Conservation (phyloP, 1,139 yeast genomes). For the Taiozyma sp. region DNA sequence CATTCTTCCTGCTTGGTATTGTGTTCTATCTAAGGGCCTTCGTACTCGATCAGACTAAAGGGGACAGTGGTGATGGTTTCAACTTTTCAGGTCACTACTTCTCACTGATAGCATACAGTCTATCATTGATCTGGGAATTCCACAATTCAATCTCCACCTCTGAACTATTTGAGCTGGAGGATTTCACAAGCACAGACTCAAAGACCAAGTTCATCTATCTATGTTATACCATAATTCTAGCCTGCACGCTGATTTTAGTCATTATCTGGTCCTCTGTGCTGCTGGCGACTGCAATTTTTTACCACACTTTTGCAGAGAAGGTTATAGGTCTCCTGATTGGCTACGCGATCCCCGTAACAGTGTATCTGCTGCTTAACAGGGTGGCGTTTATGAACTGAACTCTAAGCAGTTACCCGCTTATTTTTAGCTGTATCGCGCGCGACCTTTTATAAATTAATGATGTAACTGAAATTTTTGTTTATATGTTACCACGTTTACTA, state of each 20-base stretch:
- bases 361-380: not conserved
- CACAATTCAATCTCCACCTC: not conserved
- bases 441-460: too few species aligned
- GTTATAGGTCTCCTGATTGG: conserved; percentile 12
- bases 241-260: not conserved
- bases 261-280: conserved; percentile 1
- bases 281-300: conserved; percentile 15
- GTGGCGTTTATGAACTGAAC: not conserved
- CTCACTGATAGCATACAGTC: not conserved
- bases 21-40: not conserved
- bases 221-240: not conserved
- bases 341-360: conserved; percentile 1
- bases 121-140: not conserved
- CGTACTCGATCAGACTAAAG: not conserved
- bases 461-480: too few species aligned
- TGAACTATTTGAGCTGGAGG: not conserved
- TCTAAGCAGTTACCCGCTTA: not conserved
- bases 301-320: conserved; percentile 17
- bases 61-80: not conserved
- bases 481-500: too few species aligned
- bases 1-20: not conserved
- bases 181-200: not conserved
- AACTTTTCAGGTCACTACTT: not conserved
- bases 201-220: not conserved
- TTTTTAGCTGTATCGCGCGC: not conserved